These are phyloP conservation scores for Xerocomellus intermedius DNA, from an alignment of 768 basidiomycete species.

Conservation along the genomic window DNA sequence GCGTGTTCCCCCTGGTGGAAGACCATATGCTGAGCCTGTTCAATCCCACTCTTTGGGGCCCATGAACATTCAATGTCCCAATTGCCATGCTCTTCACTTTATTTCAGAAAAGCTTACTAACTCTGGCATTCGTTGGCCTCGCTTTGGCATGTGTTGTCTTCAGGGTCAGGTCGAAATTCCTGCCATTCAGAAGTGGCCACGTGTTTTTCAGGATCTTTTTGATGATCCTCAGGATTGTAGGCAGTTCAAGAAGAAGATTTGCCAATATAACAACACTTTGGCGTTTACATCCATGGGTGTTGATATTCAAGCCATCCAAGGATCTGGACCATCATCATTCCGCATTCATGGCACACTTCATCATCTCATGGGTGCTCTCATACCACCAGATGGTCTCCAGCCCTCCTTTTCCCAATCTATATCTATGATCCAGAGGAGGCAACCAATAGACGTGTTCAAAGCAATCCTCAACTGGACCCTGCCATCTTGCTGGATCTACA, in stretches of 20 bases:
- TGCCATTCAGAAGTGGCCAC: slow-evolving; percentile 19
- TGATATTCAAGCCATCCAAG: neutral
- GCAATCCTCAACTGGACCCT: slow-evolving; percentile 23
- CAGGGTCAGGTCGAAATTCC: slow-evolving; percentile 26
- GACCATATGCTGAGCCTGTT: slow-evolving; percentile 14
- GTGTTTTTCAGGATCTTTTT: slow-evolving; percentile 7
- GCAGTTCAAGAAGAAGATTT: slow-evolving; percentile 34
- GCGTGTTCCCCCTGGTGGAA: slow-evolving; percentile 8
- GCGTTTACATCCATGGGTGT: slow-evolving; percentile 9
- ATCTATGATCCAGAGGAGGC: slow-evolving; percentile 40
- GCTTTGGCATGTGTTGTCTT: slow-evolving; percentile 32
- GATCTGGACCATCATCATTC: slow-evolving; percentile 18
- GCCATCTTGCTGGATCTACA: slow-evolving; percentile 27
- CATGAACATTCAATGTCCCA: slow-evolving; percentile 8
- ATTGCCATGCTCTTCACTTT: slow-evolving; percentile 23
- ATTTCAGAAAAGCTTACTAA: slow-evolving; percentile 6
- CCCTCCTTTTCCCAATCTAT: slow-evolving; percentile 42
- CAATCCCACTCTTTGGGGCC: neutral
- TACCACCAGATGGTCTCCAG: slow-evolving; percentile 11
- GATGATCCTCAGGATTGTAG: slow-evolving; percentile 7
- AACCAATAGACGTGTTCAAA: slow-evolving; percentile 21
- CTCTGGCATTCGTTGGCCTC: neutral
- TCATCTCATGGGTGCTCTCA: slow-evolving; percentile 37
- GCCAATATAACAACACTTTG: slow-evolving; percentile 37
- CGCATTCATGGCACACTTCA: slow-evolving; percentile 36